Conservation (phyloP, 306 rosid genomes). For the Quercus cerris region DNA sequence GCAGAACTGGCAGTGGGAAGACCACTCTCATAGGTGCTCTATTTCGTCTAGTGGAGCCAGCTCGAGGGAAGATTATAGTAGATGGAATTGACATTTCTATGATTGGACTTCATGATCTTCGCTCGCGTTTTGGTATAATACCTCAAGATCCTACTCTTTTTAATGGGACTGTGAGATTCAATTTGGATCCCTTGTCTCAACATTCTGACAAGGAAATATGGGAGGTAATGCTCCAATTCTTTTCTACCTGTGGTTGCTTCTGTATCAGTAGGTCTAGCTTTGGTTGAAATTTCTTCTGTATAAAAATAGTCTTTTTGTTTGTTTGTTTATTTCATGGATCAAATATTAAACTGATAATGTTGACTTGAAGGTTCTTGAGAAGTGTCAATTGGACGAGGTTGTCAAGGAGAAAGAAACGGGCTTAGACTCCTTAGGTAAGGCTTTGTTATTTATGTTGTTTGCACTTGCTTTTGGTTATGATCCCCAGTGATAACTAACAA, state of each 20-base stretch:
- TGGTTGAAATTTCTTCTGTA: neutral
- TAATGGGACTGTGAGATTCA: constrained; percentile 53
- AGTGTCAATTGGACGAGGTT: constrained; percentile 46
- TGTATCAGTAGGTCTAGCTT: neutral
- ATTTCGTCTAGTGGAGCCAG: constrained; percentile 76
- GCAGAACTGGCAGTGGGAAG: constrained; percentile 87
- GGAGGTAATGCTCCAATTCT: constrained; percentile 43
- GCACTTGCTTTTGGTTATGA: too few species aligned
- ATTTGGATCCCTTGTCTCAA: constrained; percentile 61
- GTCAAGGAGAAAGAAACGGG: constrained; percentile 36
- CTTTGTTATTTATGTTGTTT: neutral
- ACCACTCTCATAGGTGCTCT: constrained; percentile 61
- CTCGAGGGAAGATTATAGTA: constrained; percentile 49
- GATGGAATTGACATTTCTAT: constrained; percentile 64
- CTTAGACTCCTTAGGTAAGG: constrained; percentile 36
- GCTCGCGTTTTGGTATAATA: constrained; percentile 65
- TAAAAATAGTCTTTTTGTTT: neutral
- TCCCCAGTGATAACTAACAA: too few species aligned
- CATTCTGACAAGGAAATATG: constrained; percentile 58
- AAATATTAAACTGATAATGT: neutral
- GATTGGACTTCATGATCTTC: constrained; percentile 74
- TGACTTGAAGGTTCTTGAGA: constrained; percentile 37
- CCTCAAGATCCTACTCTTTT: constrained; percentile 86
- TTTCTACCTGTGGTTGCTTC: neutral
- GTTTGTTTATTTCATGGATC: neutral